A percentile compares a stretch with the other conserved stretches of the same genome.
Conservation (phyloP, 2,329 filamentous ascomycete species). For the Amesomyces nigricolor region DNA sequence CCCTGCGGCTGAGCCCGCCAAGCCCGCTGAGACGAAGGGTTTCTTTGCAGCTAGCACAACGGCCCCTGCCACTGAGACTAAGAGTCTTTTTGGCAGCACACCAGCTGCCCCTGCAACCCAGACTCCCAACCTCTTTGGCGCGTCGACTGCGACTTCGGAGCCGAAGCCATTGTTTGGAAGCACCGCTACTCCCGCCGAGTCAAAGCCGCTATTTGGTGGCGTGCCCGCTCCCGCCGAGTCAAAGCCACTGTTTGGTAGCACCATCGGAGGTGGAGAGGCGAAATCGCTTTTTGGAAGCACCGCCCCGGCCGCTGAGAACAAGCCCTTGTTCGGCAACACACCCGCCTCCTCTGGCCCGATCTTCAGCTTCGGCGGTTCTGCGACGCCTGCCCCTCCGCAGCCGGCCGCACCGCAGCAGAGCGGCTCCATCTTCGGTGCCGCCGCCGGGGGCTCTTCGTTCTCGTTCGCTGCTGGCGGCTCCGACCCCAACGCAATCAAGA, state of each 20-base stretch:
- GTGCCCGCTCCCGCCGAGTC: conserved; percentile 22
- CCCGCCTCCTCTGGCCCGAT: conserved; percentile 14
- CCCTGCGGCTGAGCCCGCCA: conserved; percentile 15
- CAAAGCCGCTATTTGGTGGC: conserved; percentile 30
- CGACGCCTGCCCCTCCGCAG: conserved; percentile 18
- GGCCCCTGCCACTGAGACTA: conserved; percentile 18
- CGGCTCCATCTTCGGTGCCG: conserved; percentile 28
- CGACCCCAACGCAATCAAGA: conserved; percentile 33
- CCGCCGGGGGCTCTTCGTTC: conserved; percentile 32
- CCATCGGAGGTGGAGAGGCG: neutral
- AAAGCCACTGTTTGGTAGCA: conserved; percentile 27
- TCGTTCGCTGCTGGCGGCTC: conserved; percentile 34
- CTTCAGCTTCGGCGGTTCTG: conserved; percentile 21
- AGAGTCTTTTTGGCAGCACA: conserved; percentile 19
- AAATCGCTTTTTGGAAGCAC: conserved; percentile 18
- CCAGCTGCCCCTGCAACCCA: conserved; percentile 13
- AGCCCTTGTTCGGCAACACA: conserved; percentile 28
- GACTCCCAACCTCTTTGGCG: conserved; percentile 20
- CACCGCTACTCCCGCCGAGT: conserved; percentile 18
- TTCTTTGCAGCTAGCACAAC: conserved; percentile 14
- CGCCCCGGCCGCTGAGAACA: conserved; percentile 18
- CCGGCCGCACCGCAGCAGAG: conserved; percentile 13
- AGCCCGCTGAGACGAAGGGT: conserved; percentile 20
- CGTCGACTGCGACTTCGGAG: conserved; percentile 19
- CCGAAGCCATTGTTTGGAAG: conserved; percentile 33